These are phyloP conservation scores for Hagleromyces aurorensis DNA, from an alignment of 805 yeast species.

Conservation along the genomic window DNA sequence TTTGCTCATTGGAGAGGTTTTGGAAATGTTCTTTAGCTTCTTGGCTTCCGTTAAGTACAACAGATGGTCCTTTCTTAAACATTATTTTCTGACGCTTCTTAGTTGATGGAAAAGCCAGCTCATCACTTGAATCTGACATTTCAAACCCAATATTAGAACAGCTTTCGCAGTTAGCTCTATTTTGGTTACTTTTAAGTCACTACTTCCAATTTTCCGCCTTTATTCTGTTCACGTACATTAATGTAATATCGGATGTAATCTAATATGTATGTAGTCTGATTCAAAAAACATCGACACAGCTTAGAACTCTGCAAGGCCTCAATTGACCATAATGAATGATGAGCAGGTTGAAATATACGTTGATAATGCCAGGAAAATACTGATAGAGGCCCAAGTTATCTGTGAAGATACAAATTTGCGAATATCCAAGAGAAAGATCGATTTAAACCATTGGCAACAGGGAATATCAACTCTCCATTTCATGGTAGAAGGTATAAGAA, in stretches of 20 bases:
- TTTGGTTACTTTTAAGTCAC: background rate
- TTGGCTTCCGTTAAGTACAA: no score
- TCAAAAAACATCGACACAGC: background rate
- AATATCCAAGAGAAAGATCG: conserved; percentile 31
- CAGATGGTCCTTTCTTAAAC: no score
- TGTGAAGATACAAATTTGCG: conserved; percentile 44
- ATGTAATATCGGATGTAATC: no score
- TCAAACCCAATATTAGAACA: background rate
- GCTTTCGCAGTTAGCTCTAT: background rate
- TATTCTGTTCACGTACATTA: background rate
- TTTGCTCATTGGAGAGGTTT: no score
- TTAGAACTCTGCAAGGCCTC: background rate
- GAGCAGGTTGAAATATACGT: conserved; percentile 30
- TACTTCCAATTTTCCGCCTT: conserved; percentile 1
- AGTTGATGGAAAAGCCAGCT: no score
- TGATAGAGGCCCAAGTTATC: conserved; percentile 41
- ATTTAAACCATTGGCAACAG: conserved; percentile 36
- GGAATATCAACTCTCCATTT: conserved; percentile 38
- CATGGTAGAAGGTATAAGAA: conserved; percentile 37
- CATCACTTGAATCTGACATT: no score
- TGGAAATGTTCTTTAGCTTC: no score
- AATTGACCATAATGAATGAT: conserved; percentile 2
- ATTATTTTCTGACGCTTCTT: no score
- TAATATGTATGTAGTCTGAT: no score
- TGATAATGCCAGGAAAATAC: conserved; percentile 40